Evolutionary conservation across 2,329 filamentous ascomycete genomes (phyloP).

Genomic region (Cytospora schulzeri): DNA sequence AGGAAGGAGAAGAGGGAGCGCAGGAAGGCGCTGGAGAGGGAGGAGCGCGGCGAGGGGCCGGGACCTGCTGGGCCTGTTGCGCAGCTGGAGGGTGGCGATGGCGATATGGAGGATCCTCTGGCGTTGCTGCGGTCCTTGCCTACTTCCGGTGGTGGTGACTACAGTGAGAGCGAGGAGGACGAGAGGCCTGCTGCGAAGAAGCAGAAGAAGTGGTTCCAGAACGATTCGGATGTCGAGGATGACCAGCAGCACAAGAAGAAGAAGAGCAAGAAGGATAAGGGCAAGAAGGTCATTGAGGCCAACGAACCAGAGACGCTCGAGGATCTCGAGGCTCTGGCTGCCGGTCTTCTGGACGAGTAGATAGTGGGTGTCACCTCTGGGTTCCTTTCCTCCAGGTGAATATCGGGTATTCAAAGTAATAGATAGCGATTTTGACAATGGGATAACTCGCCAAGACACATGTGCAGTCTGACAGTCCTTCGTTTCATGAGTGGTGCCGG

Average conservation of each 20-base stretch:
- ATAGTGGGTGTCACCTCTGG: constrained; percentile 33
- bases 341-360: constrained; percentile 64
- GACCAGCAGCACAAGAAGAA: constrained; percentile 46
- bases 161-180: constrained; percentile 38
- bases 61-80: constrained; percentile 32
- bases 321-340: constrained; percentile 76
- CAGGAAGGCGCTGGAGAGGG: constrained; percentile 66
- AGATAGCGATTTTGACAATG: not conserved
- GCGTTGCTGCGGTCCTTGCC: constrained; percentile 62
- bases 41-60: constrained; percentile 48
- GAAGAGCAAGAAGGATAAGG: constrained; percentile 46
- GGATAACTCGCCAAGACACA: not conserved
- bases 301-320: constrained; percentile 77
- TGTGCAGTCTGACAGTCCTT: not conserved
- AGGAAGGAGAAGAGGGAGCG: constrained; percentile 75
- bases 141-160: constrained; percentile 33
- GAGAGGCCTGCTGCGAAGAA: constrained; percentile 61
- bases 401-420: not conserved
- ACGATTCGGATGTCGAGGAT: constrained; percentile 58
- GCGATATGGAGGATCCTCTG: constrained; percentile 55
- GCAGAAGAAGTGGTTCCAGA: constrained; percentile 78
- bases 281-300: constrained; percentile 50
- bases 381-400: not conserved
- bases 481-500: not conserved
- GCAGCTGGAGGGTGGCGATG: constrained; percentile 39